Evolutionary conservation across 805 yeast species (phyloP).

Genomic region (Tetrapisispora pingtungensis): DNA sequence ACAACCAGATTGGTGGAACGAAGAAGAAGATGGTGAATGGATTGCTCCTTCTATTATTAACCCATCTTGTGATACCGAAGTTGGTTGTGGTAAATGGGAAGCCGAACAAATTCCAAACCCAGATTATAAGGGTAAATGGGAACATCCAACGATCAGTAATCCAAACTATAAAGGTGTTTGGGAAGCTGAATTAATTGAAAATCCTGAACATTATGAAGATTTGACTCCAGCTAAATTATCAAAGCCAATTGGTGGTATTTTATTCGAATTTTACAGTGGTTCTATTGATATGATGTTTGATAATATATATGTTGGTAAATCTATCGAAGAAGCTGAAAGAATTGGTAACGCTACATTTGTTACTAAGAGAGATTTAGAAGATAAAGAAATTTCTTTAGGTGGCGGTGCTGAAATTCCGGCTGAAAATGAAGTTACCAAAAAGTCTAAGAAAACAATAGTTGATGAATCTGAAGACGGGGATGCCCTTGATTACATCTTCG

Average conservation of each 20-base stretch:
- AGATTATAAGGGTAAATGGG: constrained; percentile 70
- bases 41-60: constrained; percentile 57
- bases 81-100: constrained; percentile 78
- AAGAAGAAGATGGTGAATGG: constrained; percentile 86
- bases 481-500: neutral
- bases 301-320: constrained; percentile 78
- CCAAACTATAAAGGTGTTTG: constrained; percentile 76
- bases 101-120: constrained; percentile 62
- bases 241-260: constrained; percentile 62
- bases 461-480: neutral
- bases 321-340: constrained; percentile 71
- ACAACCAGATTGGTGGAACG: constrained; percentile 74
- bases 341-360: constrained; percentile 65
- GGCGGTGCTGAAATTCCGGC: neutral
- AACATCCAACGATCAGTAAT: constrained; percentile 54
- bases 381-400: constrained; percentile 30
- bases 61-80: constrained; percentile 53
- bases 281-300: constrained; percentile 65
- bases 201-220: constrained; percentile 62
- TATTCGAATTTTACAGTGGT: constrained; percentile 83
- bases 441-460: neutral
- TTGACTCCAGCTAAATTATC: constrained; percentile 47
- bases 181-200: constrained; percentile 54
- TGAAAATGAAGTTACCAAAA: neutral
- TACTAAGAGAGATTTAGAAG: constrained; percentile 45